Evolutionary conservation across 371 early-diverging fungal species (phyloP), one percentile per base, ranked within the genome.

Genomic region (Fennellomyces sp.): DNA sequence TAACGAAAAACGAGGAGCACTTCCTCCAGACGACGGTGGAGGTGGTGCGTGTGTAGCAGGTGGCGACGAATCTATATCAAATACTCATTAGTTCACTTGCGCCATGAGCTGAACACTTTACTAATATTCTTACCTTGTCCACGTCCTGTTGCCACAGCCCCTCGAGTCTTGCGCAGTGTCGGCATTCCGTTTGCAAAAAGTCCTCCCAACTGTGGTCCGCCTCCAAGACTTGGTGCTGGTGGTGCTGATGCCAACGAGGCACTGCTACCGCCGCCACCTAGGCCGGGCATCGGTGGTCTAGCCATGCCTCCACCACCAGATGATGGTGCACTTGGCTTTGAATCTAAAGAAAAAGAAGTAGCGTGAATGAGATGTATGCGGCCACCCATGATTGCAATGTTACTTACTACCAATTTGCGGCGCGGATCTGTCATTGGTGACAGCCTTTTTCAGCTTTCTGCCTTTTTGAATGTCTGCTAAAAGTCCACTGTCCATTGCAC

Each of bases 381-480:
- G 17, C 47, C 21, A 48, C 36, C 52, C 19, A 21, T 7, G 41
- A 39, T 12, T 7, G 21, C 31, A 27, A n/a, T 8, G 19, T 38
- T 3, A 51, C 70, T 57, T 76, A 75, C 82, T 72, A 61, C 69
- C 80, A 41, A 89, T 33, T 15, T 73, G 27, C 28, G 93, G 91
- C 1, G 81, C 74, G 39, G 90, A 89, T 31, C 92, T 78, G 75
- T 94, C 94, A 63, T 92, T 92, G 2, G 94, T 92, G 38, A 84
- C 85, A 6, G 91, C 69, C 63, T 92, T 90, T 69, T 87, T 92
- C 33, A 94, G 82, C 56, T 68, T 74, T 38, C 82, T 71, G 5
- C 94, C 94, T 56, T 86, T 78, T 60, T 93, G 87, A 67, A 94
- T 94, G 60, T 87, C 84, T 50, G 79, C 73, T 38, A 92, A 75